Conservation (phyloP, 495 filamentous ascomycete species). For the Cladorrhinum samala region DNA sequence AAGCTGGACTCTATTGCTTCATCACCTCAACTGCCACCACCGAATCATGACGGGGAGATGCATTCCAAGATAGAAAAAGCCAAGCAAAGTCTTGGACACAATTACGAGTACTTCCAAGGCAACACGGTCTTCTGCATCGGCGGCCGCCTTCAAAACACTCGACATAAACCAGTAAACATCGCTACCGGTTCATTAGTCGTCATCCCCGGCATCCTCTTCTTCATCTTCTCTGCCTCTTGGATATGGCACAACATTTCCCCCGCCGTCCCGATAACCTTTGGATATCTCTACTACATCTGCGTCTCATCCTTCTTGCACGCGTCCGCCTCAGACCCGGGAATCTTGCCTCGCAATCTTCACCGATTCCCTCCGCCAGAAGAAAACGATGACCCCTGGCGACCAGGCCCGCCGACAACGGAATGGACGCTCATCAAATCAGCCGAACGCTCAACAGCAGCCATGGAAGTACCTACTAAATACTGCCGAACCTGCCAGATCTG, state of each 20-base stretch:
- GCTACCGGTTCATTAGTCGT: constrained; percentile 73
- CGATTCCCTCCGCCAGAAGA: constrained; percentile 48
- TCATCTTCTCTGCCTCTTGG: constrained; percentile 82
- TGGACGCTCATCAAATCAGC: constrained; percentile 86
- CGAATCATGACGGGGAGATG: constrained; percentile 19
- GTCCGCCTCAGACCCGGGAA: constrained; percentile 84
- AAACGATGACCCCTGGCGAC: constrained; percentile 67
- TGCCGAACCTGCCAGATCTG: constrained; percentile 96
- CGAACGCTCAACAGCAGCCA: constrained; percentile 64
- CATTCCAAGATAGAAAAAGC: constrained; percentile 22
- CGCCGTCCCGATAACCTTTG: constrained; percentile 85
- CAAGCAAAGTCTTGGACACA: constrained; percentile 46
- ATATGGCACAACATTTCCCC: constrained; percentile 87
- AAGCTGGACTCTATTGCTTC: constrained; percentile 71
- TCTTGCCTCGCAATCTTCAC: constrained; percentile 76
- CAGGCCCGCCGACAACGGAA: constrained; percentile 79
- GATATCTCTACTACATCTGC: constrained; percentile 82
- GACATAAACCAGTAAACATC: constrained; percentile 86
- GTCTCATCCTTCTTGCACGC: constrained; percentile 91
- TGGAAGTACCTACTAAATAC: constrained; percentile 97
- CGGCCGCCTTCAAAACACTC: constrained; percentile 81
- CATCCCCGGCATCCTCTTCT: constrained; percentile 73
- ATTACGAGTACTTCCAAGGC: constrained; percentile 87
- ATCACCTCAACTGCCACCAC: constrained; percentile 54
- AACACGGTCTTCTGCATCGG: constrained; percentile 86